phyloP scores from a whole-genome alignment of 768 basidiomycete genomes.

The Cytidiella melzeri region DNA sequence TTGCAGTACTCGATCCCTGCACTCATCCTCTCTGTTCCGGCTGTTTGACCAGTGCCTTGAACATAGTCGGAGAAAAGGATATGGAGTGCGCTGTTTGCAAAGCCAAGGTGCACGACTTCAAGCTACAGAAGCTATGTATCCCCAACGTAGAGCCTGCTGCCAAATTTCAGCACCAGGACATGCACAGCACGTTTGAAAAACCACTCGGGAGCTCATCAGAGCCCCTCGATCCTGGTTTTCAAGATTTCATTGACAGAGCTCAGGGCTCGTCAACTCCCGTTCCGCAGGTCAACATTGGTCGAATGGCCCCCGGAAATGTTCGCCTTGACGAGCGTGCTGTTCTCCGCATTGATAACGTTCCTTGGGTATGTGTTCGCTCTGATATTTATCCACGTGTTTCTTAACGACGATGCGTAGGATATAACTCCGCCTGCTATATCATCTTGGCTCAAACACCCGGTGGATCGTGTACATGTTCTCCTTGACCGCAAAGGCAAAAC shows the following conservation, averaged over 20 bases:
- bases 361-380: slow-evolving; percentile 60
- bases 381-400: no score
- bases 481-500: slow-evolving; percentile 82
- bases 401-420: no score
- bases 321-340: slow-evolving; percentile 36
- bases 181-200: slow-evolving; percentile 9
- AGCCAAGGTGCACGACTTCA: slow-evolving; percentile 62
- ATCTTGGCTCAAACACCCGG: slow-evolving; percentile 64
- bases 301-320: slow-evolving; percentile 6
- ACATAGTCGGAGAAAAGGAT: slow-evolving; percentile 86
- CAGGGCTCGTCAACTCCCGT: slow-evolving; percentile 27
- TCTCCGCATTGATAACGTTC: slow-evolving; percentile 81
- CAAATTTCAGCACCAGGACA: slow-evolving; percentile 1
- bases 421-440: slow-evolving; percentile 73
- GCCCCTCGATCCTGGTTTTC: slow-evolving; percentile 7
- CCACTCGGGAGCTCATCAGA: slow-evolving; percentile 1
- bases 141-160: background rate
- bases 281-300: slow-evolving; percentile 16
- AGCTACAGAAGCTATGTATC: slow-evolving; percentile 30
- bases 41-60: slow-evolving; percentile 80
- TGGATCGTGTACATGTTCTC: slow-evolving; percentile 69
- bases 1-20: slow-evolving; percentile 73
- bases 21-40: slow-evolving; percentile 70
- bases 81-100: slow-evolving; percentile 83
- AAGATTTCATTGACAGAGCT: slow-evolving; percentile 28